A percentile compares a stretch with the other conserved stretches of the same genome.
These are phyloP conservation scores for Calcarisporium arbuscula DNA, from an alignment of 2,329 filamentous ascomycete genomes.

Conservation along the genomic window DNA sequence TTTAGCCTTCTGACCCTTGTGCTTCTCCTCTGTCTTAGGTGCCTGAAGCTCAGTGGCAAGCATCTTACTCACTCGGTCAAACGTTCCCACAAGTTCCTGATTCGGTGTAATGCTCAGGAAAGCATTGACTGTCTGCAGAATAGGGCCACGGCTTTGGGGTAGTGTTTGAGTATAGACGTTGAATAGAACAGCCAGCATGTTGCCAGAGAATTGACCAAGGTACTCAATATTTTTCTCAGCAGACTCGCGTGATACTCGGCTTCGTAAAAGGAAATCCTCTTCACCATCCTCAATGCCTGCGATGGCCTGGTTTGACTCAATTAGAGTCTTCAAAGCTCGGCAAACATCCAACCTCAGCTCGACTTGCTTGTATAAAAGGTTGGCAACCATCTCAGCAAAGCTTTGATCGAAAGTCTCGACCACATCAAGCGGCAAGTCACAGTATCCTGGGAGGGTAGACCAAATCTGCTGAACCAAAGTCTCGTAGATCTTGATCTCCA, in stretches of 20 bases:
- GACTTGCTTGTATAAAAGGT: slow-evolving; percentile 86
- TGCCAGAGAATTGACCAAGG: slow-evolving; percentile 71
- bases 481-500: slow-evolving; percentile 97
- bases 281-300: slow-evolving; percentile 59
- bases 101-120: slow-evolving; percentile 83
- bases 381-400: slow-evolving; percentile 87
- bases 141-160: slow-evolving; percentile 83
- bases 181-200: slow-evolving; percentile 93
- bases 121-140: slow-evolving; percentile 89
- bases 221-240: slow-evolving; percentile 79
- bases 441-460: slow-evolving; percentile 90
- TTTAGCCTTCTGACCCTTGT: slow-evolving; percentile 53
- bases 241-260: slow-evolving; percentile 66
- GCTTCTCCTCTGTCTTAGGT: slow-evolving; percentile 51
- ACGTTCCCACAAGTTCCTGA: slow-evolving; percentile 77
- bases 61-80: slow-evolving; percentile 79
- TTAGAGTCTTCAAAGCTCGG: slow-evolving; percentile 74
- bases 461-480: slow-evolving; percentile 93
- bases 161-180: slow-evolving; percentile 97
- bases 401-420: slow-evolving; percentile 70
- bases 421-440: slow-evolving; percentile 81
- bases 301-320: slow-evolving; percentile 87
- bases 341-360: slow-evolving; percentile 84
- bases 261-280: slow-evolving; percentile 70
- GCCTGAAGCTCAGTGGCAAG: slow-evolving; percentile 64